Base-by-base conservation (phyloP, 2,329 filamentous ascomycete species). In the Xylariales sp. region DNA sequence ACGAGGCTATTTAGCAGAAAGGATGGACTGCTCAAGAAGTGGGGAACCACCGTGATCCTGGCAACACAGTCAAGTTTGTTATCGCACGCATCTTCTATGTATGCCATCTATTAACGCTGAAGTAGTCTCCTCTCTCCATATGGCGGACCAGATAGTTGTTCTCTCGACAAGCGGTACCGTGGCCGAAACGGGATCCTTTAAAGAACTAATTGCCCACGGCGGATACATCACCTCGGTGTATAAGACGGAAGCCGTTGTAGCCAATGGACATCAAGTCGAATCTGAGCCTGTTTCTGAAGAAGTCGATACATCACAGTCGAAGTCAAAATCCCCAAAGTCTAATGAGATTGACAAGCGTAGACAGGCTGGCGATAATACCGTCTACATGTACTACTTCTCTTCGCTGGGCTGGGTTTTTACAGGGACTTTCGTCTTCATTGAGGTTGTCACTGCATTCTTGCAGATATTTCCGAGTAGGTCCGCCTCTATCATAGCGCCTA, bases 1-100 rank as follows among this genome's bases (percentile, higher is more conserved):
- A 44, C 62, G 25, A 20, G 44, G 1, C 57, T 57, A 27, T 30
- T 65, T 0, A 45, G 65, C 8, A 53, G 52, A 1, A 29, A 47
- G 0, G 34, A 47, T 4, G 63, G 65, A 0, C 37, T 63, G 0
- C 38, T 63, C 2, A 48, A 50, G 5, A 45, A 46, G n/a, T 31
- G 42, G 3, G 40, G 43, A 2, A 54, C 50, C 7, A 60, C 63
- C 0, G 58, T 66, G 0, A 14, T 38, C 19, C 35, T 38, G 5
- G 25, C 25, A 4, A 38, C 35, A 5, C 35, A 38, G 18, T 13
- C 35, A 5, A 23, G 35, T 38, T 30, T 30, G 28, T 10, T 6
- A 8, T 15, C 25, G 18, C 13, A 30, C 15, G 16, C 11, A 10
- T 25, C 23, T 8, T 3, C 25, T 23, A n/a, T n/a, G 23, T 8